Evolutionary conservation across 176 grass and related monocot genomes (phyloP).

Genomic region (Zea luxurians): DNA sequence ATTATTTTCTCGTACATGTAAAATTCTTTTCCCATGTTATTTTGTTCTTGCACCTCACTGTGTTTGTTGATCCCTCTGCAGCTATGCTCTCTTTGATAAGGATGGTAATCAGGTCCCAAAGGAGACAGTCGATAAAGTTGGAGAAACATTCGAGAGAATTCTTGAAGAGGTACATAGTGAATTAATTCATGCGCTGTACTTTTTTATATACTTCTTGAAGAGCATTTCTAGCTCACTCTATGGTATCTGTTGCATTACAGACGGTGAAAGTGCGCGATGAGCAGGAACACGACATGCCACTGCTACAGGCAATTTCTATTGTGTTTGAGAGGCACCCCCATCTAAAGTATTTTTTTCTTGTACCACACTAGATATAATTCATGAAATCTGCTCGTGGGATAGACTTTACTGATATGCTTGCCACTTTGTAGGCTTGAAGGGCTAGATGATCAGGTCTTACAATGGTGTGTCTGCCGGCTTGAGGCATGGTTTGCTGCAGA

Average conservation of each 20-base stretch:
- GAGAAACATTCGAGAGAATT: slow-evolving; percentile 75
- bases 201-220: background rate
- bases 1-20: background rate
- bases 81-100: slow-evolving; percentile 87
- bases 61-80: slow-evolving; percentile 26
- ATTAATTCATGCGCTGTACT: background rate
- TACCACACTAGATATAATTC: background rate
- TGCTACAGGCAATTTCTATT: slow-evolving; percentile 80
- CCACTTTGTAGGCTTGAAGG: slow-evolving; percentile 63
- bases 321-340: slow-evolving; percentile 79
- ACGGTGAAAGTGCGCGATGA: slow-evolving; percentile 72
- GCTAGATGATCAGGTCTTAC: slow-evolving; percentile 69
- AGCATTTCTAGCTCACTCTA: background rate
- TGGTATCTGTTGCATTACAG: slow-evolving; percentile 39
- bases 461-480: slow-evolving; percentile 88
- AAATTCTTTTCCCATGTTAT: background rate
- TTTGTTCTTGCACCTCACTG: slow-evolving; percentile 12
- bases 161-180: slow-evolving; percentile 66
- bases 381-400: background rate
- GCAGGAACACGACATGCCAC: slow-evolving; percentile 72
- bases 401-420: slow-evolving; percentile 29
- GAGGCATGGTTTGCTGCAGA: slow-evolving; percentile 99
- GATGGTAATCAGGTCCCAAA: slow-evolving; percentile 64
- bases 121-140: slow-evolving; percentile 71
- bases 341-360: slow-evolving; percentile 55